Conservation (phyloP, 495 filamentous ascomycete species). For the Filosporella fistucella region DNA sequence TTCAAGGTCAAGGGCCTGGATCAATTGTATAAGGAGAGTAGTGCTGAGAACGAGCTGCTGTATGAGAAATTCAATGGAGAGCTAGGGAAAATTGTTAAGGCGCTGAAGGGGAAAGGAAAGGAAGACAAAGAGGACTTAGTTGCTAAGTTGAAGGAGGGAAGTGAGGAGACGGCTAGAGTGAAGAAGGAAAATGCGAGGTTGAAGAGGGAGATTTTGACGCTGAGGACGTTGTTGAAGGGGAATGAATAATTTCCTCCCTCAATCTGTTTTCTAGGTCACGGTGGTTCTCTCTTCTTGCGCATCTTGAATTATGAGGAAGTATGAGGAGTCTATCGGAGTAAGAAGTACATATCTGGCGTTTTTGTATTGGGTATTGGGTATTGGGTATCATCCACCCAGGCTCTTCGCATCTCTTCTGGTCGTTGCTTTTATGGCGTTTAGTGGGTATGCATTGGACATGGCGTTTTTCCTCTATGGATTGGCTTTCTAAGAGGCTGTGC, state of each 20-base stretch:
- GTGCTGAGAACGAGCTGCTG: slow-evolving; percentile 88
- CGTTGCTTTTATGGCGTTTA: too few species aligned
- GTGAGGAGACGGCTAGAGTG: slow-evolving; percentile 64
- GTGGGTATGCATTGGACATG: too few species aligned
- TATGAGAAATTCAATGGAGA: slow-evolving; percentile 93
- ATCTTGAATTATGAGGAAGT: too few species aligned
- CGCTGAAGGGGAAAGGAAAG: slow-evolving; percentile 60
- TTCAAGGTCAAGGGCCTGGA: slow-evolving; percentile 79
- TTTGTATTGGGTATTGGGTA: too few species aligned
- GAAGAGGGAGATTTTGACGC: slow-evolving; percentile 45
- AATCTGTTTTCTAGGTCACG: too few species aligned
- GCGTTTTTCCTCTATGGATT: too few species aligned
- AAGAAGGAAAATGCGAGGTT: slow-evolving; percentile 74
- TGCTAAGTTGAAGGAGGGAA: slow-evolving; percentile 55
- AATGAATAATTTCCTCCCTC: slow-evolving; percentile 12
- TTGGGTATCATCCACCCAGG: too few species aligned
- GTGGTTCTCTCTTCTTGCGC: too few species aligned
- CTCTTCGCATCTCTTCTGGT: too few species aligned
- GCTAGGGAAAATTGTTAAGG: slow-evolving; percentile 74
- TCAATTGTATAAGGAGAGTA: slow-evolving; percentile 82
- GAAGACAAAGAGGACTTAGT: slow-evolving; percentile 71
- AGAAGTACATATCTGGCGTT: too few species aligned
- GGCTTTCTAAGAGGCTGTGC: too few species aligned
- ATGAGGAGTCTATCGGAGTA: too few species aligned
- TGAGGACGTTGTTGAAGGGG: slow-evolving; percentile 41